Conservation (phyloP, 108 stramenopile species). For the Ochromonas danica region DNA sequence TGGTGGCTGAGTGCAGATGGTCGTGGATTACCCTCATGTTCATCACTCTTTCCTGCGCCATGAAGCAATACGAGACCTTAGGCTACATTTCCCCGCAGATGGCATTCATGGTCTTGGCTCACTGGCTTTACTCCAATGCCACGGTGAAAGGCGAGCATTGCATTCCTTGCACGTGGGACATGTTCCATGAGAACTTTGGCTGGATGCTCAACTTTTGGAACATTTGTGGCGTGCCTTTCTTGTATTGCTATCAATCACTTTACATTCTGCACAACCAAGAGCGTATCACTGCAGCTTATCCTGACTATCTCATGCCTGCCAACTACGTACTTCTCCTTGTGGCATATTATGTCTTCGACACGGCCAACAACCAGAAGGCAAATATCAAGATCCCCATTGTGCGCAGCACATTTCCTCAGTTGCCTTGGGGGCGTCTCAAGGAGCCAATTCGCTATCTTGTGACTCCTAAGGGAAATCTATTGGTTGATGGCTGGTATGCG, state of each 20-base stretch:
- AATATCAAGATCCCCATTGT: slow-evolving; percentile 57
- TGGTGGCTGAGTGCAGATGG: slow-evolving; percentile 61
- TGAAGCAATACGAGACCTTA: slow-evolving; percentile 52
- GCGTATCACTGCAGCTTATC: slow-evolving; percentile 1
- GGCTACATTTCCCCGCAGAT: slow-evolving; percentile 51
- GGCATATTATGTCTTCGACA: slow-evolving; percentile 65
- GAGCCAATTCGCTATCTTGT: slow-evolving; percentile 56
- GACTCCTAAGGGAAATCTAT: slow-evolving; percentile 55
- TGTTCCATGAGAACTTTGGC: slow-evolving; percentile 66
- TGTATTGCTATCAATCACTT: slow-evolving; percentile 57
- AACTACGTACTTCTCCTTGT: slow-evolving; percentile 47
- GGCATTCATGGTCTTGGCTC: slow-evolving; percentile 60
- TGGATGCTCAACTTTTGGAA: slow-evolving; percentile 70
- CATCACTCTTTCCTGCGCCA: slow-evolving; percentile 55
- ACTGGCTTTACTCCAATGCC: slow-evolving; percentile 61
- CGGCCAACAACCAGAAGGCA: slow-evolving; percentile 65
- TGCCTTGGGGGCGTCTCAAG: slow-evolving; percentile 58
- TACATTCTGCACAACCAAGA: slow-evolving; percentile 38
- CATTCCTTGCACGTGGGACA: slow-evolving; percentile 67
- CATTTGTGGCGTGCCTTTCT: slow-evolving; percentile 63
- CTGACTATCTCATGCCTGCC: slow-evolving; percentile 37
- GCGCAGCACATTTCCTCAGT: slow-evolving; percentile 60
- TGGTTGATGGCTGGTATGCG: slow-evolving; percentile 63
- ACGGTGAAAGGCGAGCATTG: slow-evolving; percentile 68
- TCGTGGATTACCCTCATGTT: slow-evolving; percentile 60